Percentiles rank a stretch among this genome's conserved stretches.
Evolutionary conservation across 1,284 basidiomycete genomes (phyloP).

Genomic region (Cutaneotrichosporon sp.): DNA sequence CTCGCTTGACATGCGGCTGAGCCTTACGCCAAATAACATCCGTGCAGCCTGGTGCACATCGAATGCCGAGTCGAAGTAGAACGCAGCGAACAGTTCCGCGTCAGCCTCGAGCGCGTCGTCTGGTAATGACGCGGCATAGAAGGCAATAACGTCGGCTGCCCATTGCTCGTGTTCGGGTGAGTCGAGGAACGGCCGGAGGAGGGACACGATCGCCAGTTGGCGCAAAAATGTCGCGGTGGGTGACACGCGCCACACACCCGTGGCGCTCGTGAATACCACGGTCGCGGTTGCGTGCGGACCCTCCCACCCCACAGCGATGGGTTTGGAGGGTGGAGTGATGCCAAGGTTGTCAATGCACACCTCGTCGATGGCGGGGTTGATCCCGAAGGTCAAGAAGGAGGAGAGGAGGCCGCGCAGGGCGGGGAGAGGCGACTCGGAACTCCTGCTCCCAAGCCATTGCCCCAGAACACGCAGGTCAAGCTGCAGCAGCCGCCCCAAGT

Average conservation of each 20-base stretch:
- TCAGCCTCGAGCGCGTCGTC: slow-evolving; percentile 64
- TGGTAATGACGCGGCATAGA: slow-evolving; percentile 69
- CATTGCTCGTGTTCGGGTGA: slow-evolving; percentile 70
- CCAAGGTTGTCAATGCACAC: slow-evolving; percentile 56
- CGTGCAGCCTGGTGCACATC: slow-evolving; percentile 74
- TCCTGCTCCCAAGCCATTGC: slow-evolving; percentile 26
- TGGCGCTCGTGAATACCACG: slow-evolving; percentile 4
- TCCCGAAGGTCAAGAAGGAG: slow-evolving; percentile 55
- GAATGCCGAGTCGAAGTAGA: slow-evolving; percentile 69
- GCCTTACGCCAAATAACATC: slow-evolving; percentile 69
- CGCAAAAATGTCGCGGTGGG: slow-evolving; percentile 64
- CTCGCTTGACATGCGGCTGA: slow-evolving; percentile 66
- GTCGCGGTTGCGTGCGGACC: slow-evolving; percentile 36
- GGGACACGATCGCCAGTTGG: slow-evolving; percentile 64
- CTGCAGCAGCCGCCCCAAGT: slow-evolving; percentile 30
- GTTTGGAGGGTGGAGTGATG: slow-evolving; percentile 51
- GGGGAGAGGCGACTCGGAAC: slow-evolving; percentile 28
- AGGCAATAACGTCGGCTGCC: slow-evolving; percentile 69
- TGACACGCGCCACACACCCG: slow-evolving; percentile 67
- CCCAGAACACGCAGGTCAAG: slow-evolving; percentile 35
- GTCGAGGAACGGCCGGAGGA: slow-evolving; percentile 68
- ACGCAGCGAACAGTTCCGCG: slow-evolving; percentile 67
- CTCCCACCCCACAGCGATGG: slow-evolving; percentile 57
- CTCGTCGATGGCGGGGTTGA: slow-evolving; percentile 64
- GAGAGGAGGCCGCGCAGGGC: slow-evolving; percentile 49